phyloP scores from a whole-genome alignment of 805 yeast species.

The Martiniozyma abietophila region DNA sequence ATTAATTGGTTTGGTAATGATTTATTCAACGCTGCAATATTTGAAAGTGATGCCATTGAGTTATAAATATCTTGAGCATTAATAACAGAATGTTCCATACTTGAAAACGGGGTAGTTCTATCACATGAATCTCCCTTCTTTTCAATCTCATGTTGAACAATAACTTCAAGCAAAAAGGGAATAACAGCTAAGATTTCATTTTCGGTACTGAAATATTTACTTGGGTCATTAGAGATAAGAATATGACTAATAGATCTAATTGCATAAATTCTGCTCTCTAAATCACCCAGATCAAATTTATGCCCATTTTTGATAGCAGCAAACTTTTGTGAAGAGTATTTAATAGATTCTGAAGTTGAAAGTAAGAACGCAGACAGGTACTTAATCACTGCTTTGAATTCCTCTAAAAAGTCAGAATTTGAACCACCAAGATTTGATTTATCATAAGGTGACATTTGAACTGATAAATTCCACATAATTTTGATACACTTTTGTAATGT shows the following conservation, averaged over 20 bases:
- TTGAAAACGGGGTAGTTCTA: conserved; percentile 16
- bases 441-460: too few species aligned
- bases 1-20: conserved; percentile 27
- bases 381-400: conserved; percentile 12
- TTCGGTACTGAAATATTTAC: conserved; percentile 31
- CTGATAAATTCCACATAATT: conserved; percentile 3
- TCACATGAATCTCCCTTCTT: conserved; percentile 12
- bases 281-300: conserved; percentile 10
- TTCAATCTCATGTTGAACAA: conserved; percentile 31
- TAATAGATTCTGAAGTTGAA: conserved; percentile 19
- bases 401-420: conserved; percentile 1
- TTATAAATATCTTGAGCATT: conserved; percentile 32
- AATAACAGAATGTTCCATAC: conserved; percentile 22
- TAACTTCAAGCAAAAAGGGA: conserved; percentile 40
- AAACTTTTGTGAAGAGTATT: conserved; percentile 16
- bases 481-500: conserved; percentile 2
- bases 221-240: conserved; percentile 33
- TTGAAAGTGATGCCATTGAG: conserved; percentile 39
- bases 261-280: conserved; percentile 25
- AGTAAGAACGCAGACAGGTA: conserved; percentile 29
- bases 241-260: conserved; percentile 36
- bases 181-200: conserved; percentile 33
- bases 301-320: conserved; percentile 18
- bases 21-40: conserved; percentile 34
- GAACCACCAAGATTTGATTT: conserved; percentile 23